These are phyloP conservation scores for Aspergillus japonicus DNA, from an alignment of 2,329 filamentous ascomycete species.

Conservation along the genomic window DNA sequence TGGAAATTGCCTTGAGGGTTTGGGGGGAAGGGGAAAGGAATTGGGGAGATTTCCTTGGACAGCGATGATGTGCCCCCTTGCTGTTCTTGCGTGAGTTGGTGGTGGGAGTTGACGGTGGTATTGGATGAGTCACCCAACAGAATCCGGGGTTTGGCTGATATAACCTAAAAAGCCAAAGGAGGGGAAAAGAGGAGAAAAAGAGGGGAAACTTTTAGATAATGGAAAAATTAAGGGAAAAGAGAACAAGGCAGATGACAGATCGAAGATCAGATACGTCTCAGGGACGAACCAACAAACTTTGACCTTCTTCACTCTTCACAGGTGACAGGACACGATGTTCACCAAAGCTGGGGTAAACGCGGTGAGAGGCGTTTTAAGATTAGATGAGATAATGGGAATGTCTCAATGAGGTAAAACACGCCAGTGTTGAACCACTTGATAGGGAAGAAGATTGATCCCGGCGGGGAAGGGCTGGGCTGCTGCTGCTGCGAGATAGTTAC, in stretches of 20 bases:
- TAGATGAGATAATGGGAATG: background rate
- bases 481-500: conserved; percentile 1
- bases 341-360: background rate
- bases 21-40: conserved; percentile 1
- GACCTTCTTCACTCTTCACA: background rate
- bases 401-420: conserved; percentile 8
- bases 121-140: background rate
- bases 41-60: background rate
- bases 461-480: conserved; percentile 13
- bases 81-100: background rate
- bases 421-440: conserved; percentile 3
- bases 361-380: background rate
- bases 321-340: background rate
- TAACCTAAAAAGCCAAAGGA: conserved; percentile 3
- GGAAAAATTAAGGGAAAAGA: background rate
- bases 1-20: background rate
- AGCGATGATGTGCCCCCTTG: background rate
- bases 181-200: conserved; percentile 2
- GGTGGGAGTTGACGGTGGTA: background rate
- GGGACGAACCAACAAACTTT: background rate
- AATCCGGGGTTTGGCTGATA: background rate
- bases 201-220: background rate
- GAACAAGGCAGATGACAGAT: conserved; percentile 9
- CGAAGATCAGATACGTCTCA: background rate
- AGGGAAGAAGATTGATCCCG: conserved; percentile 13